phyloP scores from a whole-genome alignment of 2,329 filamentous ascomycete genomes.

The Colletotrichum liaoningense region DNA sequence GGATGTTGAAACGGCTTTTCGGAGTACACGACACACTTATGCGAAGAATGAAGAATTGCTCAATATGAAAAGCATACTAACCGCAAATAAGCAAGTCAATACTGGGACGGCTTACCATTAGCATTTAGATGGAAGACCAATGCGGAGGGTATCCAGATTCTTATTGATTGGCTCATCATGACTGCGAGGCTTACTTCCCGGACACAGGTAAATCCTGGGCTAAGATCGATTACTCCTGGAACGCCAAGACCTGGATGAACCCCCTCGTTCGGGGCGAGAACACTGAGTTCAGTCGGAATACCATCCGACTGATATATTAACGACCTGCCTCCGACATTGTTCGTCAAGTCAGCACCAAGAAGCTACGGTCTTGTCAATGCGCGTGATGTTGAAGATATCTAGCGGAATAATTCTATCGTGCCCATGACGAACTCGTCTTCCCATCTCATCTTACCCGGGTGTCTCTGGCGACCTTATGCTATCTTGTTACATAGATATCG shows the following conservation, averaged over 20 bases:
- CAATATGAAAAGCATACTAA: neutral
- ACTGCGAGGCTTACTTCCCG: conserved; percentile 70
- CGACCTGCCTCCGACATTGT: conserved; percentile 77
- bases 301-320: conserved; percentile 74
- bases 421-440: conserved; percentile 82
- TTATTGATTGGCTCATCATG: conserved; percentile 62
- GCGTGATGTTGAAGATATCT: conserved; percentile 72
- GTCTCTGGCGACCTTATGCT: conserved; percentile 78
- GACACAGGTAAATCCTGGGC: conserved; percentile 73
- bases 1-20: neutral
- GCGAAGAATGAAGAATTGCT: neutral
- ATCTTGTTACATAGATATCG: conserved; percentile 70
- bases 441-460: conserved; percentile 82
- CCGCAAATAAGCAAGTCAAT: neutral
- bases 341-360: conserved; percentile 74
- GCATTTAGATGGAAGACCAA: conserved; percentile 71
- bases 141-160: conserved; percentile 72
- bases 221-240: conserved; percentile 73
- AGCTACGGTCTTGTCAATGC: conserved; percentile 70
- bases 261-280: conserved; percentile 68
- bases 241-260: conserved; percentile 74
- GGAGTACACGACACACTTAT: neutral
- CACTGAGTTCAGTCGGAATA: conserved; percentile 74
- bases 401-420: conserved; percentile 80
- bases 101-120: neutral